Base-by-base conservation (phyloP, 768 basidiomycete genomes). In the Suillus americanus region DNA sequence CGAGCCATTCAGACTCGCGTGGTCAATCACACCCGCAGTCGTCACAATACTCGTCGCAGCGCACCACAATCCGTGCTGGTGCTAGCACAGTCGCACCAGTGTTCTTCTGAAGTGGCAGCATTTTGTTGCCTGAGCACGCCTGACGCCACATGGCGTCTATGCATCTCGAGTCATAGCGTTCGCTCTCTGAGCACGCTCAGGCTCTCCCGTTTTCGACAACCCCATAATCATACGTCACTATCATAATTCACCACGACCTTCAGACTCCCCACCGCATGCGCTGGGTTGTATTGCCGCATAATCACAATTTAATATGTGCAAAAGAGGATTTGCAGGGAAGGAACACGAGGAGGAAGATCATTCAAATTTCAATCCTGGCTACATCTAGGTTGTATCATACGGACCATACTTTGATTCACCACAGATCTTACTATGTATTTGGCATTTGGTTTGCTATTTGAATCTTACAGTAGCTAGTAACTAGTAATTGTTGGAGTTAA, bases 61-160 rank as follows among this genome's bases (percentile, higher is more conserved):
- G 66, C 65, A 78, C 78, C 28, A 79, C 80, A 14, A 81, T 88
- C 62, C 81, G 81, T 63, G 81, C 81, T 18, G 80, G 80, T 53
- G 86, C 86, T 51, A 79, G 82, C 46, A 74, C 80, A 20, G 81
- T 78, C 35, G 86, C 82, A 51, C 80, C 87, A 56, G 82, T 86
- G 41, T 87, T 89, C 78, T 89, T 89, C 79, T 89, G 74, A 80
- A 33, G 12, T 50, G 28, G 25, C 8, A 30, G 30, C 54, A 33
- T 30, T 23, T 50, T 55, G 18, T 30, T 54, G 53, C 33, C 53
- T 54, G 6, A 35, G n/a, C 10, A 3, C 45, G 25, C 25, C 18
- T 10, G 5, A 13, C 25, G 40, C 57, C 30, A 28, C 57, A 59
- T 33, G 51, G 51, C 18, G 18, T 12, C 5, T 53, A 51, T 14